Evolutionary conservation across 2,329 filamentous ascomycete species (phyloP).

Genomic region (Pestalotiopsis sp.): DNA sequence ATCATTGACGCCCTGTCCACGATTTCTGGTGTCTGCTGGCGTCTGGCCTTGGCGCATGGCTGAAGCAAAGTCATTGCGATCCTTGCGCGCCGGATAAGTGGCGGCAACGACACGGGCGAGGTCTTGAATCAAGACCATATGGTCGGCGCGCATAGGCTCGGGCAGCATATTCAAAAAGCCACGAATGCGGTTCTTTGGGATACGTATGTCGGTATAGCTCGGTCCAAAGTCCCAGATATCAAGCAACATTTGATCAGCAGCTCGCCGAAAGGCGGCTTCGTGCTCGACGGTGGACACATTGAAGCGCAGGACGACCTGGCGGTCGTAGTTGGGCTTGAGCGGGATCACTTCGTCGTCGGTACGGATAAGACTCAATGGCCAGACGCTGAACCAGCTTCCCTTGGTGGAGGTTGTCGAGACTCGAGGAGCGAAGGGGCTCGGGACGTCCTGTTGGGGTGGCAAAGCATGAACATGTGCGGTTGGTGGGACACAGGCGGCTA

Average conservation of each 20-base stretch:
- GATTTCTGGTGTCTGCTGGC: neutral
- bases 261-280: slow-evolving; percentile 27
- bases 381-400: slow-evolving; percentile 4
- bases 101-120: slow-evolving; percentile 75
- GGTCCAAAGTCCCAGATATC: slow-evolving; percentile 88
- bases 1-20: slow-evolving; percentile 44
- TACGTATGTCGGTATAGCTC: slow-evolving; percentile 80
- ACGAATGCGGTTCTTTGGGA: slow-evolving; percentile 75
- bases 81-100: slow-evolving; percentile 61
- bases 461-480: neutral
- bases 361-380: slow-evolving; percentile 19
- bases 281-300: slow-evolving; percentile 58
- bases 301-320: slow-evolving; percentile 89
- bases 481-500: slow-evolving; percentile 1
- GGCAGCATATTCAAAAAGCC: slow-evolving; percentile 79
- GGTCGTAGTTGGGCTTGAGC: slow-evolving; percentile 58
- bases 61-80: slow-evolving; percentile 26
- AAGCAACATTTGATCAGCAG: slow-evolving; percentile 64
- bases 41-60: slow-evolving; percentile 1
- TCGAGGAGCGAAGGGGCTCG: neutral
- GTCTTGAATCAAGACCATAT: slow-evolving; percentile 77
- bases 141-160: slow-evolving; percentile 66
- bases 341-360: slow-evolving; percentile 23
- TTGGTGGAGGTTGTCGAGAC: neutral
- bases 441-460: neutral